phyloP scores from a whole-genome alignment of 2,329 filamentous ascomycete genomes.

The Stachybotrys echinatus region DNA sequence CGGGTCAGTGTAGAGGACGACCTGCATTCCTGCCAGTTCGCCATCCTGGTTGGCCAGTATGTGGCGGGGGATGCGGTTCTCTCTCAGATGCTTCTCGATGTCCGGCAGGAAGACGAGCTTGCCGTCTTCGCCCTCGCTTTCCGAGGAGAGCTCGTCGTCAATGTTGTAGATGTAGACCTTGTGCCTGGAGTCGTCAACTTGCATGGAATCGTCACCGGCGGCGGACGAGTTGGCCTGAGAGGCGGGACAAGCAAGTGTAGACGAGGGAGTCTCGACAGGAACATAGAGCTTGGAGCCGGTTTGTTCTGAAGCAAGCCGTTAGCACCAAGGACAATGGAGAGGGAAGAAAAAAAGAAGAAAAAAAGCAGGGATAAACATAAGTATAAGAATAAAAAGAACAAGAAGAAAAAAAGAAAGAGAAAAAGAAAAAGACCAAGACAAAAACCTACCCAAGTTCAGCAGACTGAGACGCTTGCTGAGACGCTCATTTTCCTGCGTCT shows the following conservation, averaged over 20 bases:
- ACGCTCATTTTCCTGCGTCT: constrained; percentile 60
- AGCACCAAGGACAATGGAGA: neutral
- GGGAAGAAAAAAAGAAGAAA: constrained; percentile 5
- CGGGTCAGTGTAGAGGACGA: constrained; percentile 82
- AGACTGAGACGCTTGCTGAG: constrained; percentile 79
- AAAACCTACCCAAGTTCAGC: constrained; percentile 68
- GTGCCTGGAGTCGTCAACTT: constrained; percentile 79
- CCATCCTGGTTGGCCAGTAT: constrained; percentile 54
- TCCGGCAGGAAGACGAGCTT: constrained; percentile 76
- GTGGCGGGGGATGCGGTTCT: constrained; percentile 63
- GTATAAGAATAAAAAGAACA: constrained; percentile 1
- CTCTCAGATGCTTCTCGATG: constrained; percentile 73
- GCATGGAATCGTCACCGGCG: constrained; percentile 61
- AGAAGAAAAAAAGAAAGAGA: constrained; percentile 3
- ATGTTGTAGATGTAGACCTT: constrained; percentile 89
- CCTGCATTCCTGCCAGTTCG: constrained; percentile 57
- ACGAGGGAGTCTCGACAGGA: constrained; percentile 48
- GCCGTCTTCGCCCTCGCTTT: constrained; percentile 40
- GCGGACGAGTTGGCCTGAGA: neutral
- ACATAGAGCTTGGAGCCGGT: constrained; percentile 61
- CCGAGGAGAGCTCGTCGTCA: constrained; percentile 72
- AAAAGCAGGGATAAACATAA: neutral
- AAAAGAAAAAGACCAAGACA: neutral
- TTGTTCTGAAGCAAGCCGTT: constrained; percentile 39
- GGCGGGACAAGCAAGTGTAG: too few relatives aligned